Percentiles rank a stretch among this genome's conserved stretches.
Evolutionary conservation across 2,329 filamentous ascomycete genomes (phyloP).

Genomic region (Hymenoscyphus infarciens): DNA sequence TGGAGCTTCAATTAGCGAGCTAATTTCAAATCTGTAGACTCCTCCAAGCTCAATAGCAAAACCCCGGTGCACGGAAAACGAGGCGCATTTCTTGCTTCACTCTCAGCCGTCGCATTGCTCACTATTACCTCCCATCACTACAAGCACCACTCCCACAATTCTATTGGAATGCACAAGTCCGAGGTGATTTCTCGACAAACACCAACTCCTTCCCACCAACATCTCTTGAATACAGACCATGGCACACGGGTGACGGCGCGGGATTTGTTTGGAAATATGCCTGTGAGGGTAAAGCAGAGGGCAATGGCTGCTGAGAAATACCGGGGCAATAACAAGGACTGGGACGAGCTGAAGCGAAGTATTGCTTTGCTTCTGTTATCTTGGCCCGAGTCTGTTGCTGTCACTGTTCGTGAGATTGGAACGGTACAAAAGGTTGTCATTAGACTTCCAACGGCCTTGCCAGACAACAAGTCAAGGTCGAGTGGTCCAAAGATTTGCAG

Average conservation of each 20-base stretch:
- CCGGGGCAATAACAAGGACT: slow-evolving; percentile 54
- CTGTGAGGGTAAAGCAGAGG: slow-evolving; percentile 82
- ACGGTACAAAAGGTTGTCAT: slow-evolving; percentile 24
- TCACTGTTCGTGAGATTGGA: slow-evolving; percentile 54
- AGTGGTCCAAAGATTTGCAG: slow-evolving; percentile 39
- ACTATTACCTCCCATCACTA: slow-evolving; percentile 70
- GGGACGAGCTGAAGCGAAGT: slow-evolving; percentile 43
- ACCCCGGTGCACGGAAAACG: slow-evolving; percentile 58
- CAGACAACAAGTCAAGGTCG: not conserved
- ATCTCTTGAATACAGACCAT: slow-evolving; percentile 52
- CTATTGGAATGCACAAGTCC: slow-evolving; percentile 68
- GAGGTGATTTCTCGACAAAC: slow-evolving; percentile 59
- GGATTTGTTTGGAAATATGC: slow-evolving; percentile 85
- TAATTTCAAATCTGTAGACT: slow-evolving; percentile 51
- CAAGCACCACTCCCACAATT: slow-evolving; percentile 57
- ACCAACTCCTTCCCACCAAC: slow-evolving; percentile 57
- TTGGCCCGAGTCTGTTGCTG: slow-evolving; percentile 54
- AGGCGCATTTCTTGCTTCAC: slow-evolving; percentile 73
- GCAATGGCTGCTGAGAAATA: slow-evolving; percentile 50
- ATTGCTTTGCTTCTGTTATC: slow-evolving; percentile 66
- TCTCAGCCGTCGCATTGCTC: slow-evolving; percentile 73
- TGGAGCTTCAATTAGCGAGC: not conserved
- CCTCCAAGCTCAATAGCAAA: slow-evolving; percentile 63
- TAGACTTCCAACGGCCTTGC: slow-evolving; percentile 20
- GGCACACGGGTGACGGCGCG: slow-evolving; percentile 75